phyloP scores from a whole-genome alignment of 306 rosid species.

The Cicer chorassanicum region DNA sequence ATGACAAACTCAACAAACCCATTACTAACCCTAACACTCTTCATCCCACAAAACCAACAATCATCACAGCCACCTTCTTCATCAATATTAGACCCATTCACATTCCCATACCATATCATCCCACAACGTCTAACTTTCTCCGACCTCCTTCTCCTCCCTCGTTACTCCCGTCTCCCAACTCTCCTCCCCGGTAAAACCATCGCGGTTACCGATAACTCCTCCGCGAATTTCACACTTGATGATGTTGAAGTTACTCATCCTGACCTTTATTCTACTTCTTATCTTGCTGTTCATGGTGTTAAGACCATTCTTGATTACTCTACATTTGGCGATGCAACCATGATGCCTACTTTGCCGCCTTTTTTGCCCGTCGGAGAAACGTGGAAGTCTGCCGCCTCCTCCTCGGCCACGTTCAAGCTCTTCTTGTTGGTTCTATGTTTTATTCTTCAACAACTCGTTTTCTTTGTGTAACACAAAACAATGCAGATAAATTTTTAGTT shows the following conservation, averaged over 20 bases:
- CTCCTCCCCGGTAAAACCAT: constrained; percentile 64
- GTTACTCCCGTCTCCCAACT: constrained; percentile 64
- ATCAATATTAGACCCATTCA: constrained; percentile 47
- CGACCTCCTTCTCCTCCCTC: constrained; percentile 64
- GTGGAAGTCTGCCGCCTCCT: not conserved
- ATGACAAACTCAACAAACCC: constrained; percentile 34
- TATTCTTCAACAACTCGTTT: not conserved
- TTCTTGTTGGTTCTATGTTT: constrained; percentile 3
- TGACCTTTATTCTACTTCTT: constrained; percentile 54
- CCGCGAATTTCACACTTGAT: constrained; percentile 62
- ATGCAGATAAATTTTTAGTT: not conserved
- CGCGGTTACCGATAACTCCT: constrained; percentile 57
- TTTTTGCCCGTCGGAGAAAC: constrained; percentile 7
- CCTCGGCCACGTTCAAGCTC: not conserved
- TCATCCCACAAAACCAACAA: constrained; percentile 57
- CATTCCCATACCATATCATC: constrained; percentile 68
- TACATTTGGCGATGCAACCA: constrained; percentile 38
- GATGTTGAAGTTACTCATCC: constrained; percentile 53
- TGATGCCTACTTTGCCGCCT: not conserved
- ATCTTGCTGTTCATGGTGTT: constrained; percentile 64
- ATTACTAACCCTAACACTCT: constrained; percentile 57
- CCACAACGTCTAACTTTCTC: constrained; percentile 77
- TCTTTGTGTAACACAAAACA: constrained; percentile 12
- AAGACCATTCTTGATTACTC: constrained; percentile 57
- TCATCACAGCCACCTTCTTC: constrained; percentile 4